Conservation (phyloP, 345 rosid species). For the Reutealis trisperma region DNA sequence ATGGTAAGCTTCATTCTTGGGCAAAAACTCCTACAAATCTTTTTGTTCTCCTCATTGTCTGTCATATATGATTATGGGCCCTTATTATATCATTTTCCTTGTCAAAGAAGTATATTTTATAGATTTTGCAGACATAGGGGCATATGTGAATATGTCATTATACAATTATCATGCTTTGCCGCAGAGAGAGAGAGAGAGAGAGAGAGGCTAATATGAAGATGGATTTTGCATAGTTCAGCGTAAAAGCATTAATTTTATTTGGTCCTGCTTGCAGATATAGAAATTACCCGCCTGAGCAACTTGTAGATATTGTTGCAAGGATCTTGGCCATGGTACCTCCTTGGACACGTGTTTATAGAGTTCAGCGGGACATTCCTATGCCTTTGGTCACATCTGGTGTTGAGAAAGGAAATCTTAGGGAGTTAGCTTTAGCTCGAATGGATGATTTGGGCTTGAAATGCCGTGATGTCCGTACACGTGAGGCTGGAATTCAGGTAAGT, state of each 20-base stretch:
- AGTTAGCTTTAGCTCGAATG: constrained; percentile 94
- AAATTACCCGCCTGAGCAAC: constrained; percentile 97
- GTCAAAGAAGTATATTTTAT: not conserved
- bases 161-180: not conserved
- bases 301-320: constrained; percentile 95
- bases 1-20: not conserved
- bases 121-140: not conserved
- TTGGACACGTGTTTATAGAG: constrained; percentile 99
- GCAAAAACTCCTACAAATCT: not conserved
- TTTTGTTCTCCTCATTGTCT: not conserved
- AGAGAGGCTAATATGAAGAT: too few relatives aligned
- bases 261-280: constrained; percentile 57
- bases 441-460: constrained; percentile 97
- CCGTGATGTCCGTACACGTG: constrained; percentile 97
- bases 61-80: not conserved
- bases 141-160: not conserved
- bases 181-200: too few relatives aligned
- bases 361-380: constrained; percentile 98
- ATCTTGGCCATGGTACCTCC: constrained; percentile 99
- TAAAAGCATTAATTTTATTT: not conserved
- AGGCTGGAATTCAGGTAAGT: constrained; percentile 96
- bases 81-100: not conserved
- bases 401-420: constrained; percentile 98
- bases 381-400: constrained; percentile 99
- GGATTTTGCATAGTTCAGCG: constrained; percentile 9